Conservation (phyloP, 768 basidiomycete genomes). For the Holtermannia corniformis region DNA sequence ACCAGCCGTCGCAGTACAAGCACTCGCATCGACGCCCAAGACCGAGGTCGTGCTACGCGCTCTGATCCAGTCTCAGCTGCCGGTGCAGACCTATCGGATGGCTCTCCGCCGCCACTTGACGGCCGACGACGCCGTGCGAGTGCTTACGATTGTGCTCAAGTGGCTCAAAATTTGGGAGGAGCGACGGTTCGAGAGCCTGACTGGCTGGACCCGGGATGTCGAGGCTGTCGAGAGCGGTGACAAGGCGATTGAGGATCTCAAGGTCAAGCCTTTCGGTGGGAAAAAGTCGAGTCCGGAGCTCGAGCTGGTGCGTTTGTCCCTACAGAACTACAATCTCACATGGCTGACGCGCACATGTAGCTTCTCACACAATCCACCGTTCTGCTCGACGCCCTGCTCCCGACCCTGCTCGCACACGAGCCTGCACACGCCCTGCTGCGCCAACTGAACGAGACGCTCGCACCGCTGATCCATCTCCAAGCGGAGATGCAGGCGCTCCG, state of each 20-base stretch:
- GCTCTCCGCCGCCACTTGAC: slow-evolving; percentile 21
- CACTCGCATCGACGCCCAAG: not conserved
- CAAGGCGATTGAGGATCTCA: not conserved
- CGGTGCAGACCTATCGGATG: slow-evolving; percentile 24
- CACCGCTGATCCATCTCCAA: slow-evolving; percentile 26
- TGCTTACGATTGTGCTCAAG: slow-evolving; percentile 16
- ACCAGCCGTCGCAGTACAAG: not conserved
- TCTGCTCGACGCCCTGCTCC: slow-evolving; percentile 34
- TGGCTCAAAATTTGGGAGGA: slow-evolving; percentile 8
- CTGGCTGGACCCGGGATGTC: too few species aligned
- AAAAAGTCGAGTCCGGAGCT: not conserved
- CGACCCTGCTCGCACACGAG: slow-evolving; percentile 23
- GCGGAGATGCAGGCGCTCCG: slow-evolving; percentile 22
- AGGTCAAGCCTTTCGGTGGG: not conserved
- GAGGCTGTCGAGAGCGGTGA: too few species aligned
- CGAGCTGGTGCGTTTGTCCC: not conserved
- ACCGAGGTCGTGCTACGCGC: not conserved
- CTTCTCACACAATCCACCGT: slow-evolving; percentile 26
- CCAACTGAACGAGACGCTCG: slow-evolving; percentile 12
- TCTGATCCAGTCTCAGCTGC: slow-evolving; percentile 14
- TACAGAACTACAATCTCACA: not conserved
- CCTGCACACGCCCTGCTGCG: slow-evolving; percentile 26
- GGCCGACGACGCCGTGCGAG: slow-evolving; percentile 25
- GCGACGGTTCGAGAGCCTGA: not conserved
- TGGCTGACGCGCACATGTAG: slow-evolving; percentile 3